Evolutionary conservation across 257 asterid species (phyloP).

Genomic region (Solanum medicagineum): DNA sequence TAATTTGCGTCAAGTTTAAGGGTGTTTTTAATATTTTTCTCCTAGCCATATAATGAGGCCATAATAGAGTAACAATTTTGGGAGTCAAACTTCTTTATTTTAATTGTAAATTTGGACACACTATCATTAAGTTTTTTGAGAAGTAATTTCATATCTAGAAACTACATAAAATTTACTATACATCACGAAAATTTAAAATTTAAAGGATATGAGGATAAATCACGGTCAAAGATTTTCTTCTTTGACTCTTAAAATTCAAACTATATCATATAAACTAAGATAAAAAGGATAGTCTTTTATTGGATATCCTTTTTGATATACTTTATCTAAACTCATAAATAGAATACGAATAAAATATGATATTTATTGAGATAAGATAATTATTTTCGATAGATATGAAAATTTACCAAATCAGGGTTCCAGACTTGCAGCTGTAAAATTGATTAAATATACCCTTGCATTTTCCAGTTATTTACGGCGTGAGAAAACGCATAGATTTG

Average conservation of each 20-base stretch:
- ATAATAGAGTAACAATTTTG: neutral
- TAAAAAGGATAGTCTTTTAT: fast-evolving
- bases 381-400: neutral
- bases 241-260: neutral
- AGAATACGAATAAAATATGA: neutral
- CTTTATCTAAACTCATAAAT: neutral
- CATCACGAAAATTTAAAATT: neutral
- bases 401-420: neutral
- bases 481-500: neutral
- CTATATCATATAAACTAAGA: neutral
- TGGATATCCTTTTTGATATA: neutral
- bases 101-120: neutral
- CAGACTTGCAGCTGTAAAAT: neutral
- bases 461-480: neutral
- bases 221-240: neutral
- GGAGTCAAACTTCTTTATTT: neutral
- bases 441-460: neutral
- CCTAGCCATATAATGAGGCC: neutral
- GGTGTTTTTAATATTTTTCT: no score
- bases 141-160: neutral
- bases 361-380: neutral
- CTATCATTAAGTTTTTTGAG: neutral
- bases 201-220: neutral
- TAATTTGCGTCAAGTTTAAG: no score
- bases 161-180: neutral